Evolutionary conservation across 2,329 filamentous ascomycete genomes (phyloP), one percentile per base, ranked within the genome.

Genomic region (Phoma sp.): DNA sequence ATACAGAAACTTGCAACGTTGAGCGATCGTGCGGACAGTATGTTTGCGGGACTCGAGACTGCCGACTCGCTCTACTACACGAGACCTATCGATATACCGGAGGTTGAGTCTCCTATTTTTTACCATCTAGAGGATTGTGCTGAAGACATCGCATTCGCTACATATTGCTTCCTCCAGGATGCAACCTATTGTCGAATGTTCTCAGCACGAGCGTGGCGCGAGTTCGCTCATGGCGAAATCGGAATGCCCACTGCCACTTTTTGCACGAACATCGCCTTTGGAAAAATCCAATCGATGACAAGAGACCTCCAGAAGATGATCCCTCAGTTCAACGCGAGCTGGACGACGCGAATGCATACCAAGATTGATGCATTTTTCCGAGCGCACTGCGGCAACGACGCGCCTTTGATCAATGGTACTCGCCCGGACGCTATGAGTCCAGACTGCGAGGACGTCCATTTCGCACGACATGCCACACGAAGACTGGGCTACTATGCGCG

Each of bases 201-300:
- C 49, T 62, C 70, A 17, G 62, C 60, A 37, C 37, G 56, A 17
- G 72, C 67, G 17, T 75, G 71, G 71, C 56, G 53, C 10, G 67
- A 70, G 9, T 76, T 73, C 43, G 58, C 57, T 39, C 55, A 65
- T 14, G 59, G 61, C 20, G 59, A 62, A 15, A 68, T 73, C 15
- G 64, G 72, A 23, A 57, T 75, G 5, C 67, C 69, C 57, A 69
- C 69, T 11, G 69, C 72, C 5, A 65, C 71, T 21, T 28, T 71
- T 17, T 66, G 69, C 37, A 75, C 69, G 21, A 72, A 75, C 47
- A 61, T 55, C 52, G 67, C 62, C n/a, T 57, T 71, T 28, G 53
- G n/a, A 4, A 36, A 17, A 4, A 38, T 56, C 7, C 30, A 33
- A 15, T 9, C 5, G 15, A 26, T 53, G 15, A 26, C 29, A 14